phyloP scores from a whole-genome alignment of 306 rosid genomes.

The Lotus japonicus region DNA sequence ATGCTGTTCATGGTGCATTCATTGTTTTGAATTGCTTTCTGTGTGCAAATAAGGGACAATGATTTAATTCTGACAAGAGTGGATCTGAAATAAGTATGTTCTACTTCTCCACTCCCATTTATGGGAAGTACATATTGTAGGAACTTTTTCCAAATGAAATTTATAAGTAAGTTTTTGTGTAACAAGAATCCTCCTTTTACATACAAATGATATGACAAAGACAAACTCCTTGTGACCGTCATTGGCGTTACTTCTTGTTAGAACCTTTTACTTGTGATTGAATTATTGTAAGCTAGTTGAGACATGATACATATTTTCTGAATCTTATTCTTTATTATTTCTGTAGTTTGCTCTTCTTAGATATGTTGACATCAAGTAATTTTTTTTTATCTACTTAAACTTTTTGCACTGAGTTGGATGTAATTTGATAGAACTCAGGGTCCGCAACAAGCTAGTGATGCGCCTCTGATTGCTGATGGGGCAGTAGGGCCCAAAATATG shows the following conservation, averaged over 20 bases:
- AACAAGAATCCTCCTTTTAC: neutral
- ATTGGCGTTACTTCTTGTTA: neutral
- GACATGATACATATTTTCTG: neutral
- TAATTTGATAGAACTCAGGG: too few relatives aligned
- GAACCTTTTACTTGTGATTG: neutral
- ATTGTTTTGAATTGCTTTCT: constrained; percentile 3
- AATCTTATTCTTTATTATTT: neutral
- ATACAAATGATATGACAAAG: neutral
- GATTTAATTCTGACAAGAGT: neutral
- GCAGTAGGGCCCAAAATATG: too few relatives aligned
- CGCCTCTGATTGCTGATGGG: too few relatives aligned
- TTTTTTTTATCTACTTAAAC: neutral
- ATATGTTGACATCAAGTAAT: neutral
- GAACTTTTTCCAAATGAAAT: neutral
- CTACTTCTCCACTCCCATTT: neutral
- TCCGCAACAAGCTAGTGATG: too few relatives aligned
- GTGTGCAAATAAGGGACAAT: constrained; percentile 11
- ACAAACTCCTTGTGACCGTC: neutral
- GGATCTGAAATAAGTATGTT: neutral
- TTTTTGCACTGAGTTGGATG: constrained; percentile 17
- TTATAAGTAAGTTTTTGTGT: neutral
- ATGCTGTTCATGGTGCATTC: neutral
- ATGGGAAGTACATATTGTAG: neutral
- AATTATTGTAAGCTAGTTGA: neutral
- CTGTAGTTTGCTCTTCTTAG: neutral